A percentile compares a stretch with the other conserved stretches of the same genome.
These are phyloP conservation scores for Auriscalpium orientale DNA, from an alignment of 768 basidiomycete genomes.

Conservation along the genomic window DNA sequence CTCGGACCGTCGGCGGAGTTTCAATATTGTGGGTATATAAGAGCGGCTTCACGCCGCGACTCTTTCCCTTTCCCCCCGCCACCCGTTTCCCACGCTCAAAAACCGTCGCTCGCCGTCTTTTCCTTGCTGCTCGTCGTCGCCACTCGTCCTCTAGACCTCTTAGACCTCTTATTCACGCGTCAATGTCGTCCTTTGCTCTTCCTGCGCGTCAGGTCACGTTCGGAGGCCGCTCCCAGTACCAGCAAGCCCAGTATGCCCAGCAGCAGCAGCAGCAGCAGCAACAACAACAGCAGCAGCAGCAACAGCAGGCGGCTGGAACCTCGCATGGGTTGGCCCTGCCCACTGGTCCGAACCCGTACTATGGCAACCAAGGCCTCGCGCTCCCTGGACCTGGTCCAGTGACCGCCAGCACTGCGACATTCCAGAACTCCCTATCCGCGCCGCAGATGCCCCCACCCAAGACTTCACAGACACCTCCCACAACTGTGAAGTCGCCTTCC, in stretches of 20 bases:
- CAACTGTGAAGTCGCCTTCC: conserved; percentile 17
- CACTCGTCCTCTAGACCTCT: conserved; percentile 2
- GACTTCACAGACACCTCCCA: conserved; percentile 19
- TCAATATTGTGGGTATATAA: conserved; percentile 13
- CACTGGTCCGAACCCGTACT: conserved; percentile 31
- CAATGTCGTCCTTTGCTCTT: conserved; percentile 51
- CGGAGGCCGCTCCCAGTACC: conserved; percentile 52
- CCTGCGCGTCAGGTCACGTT: conserved; percentile 77
- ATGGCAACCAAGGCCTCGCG: conserved; percentile 37
- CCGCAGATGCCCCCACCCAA: conserved; percentile 21
- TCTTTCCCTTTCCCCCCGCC: conserved; percentile 6
- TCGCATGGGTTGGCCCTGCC: conserved; percentile 55
- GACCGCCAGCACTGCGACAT: conserved; percentile 32
- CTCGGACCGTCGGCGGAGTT: conserved; percentile 8
- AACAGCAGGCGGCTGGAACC: conserved; percentile 23
- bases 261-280: conserved; percentile 37
- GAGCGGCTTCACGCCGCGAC: not conserved
- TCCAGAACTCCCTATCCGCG: conserved; percentile 28
- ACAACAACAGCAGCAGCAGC: conserved; percentile 32
- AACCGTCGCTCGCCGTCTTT: not conserved
- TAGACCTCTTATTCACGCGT: not conserved
- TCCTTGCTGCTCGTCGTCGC: conserved; percentile 1
- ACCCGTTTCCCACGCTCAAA: conserved; percentile 15
- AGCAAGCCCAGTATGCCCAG: conserved; percentile 28
- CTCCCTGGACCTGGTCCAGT: conserved; percentile 49